A percentile compares a stretch with the other conserved stretches of the same genome.
These are phyloP conservation scores for Tolypocladium endophyticum DNA, from an alignment of 2,329 filamentous ascomycete genomes.

Conservation along the genomic window DNA sequence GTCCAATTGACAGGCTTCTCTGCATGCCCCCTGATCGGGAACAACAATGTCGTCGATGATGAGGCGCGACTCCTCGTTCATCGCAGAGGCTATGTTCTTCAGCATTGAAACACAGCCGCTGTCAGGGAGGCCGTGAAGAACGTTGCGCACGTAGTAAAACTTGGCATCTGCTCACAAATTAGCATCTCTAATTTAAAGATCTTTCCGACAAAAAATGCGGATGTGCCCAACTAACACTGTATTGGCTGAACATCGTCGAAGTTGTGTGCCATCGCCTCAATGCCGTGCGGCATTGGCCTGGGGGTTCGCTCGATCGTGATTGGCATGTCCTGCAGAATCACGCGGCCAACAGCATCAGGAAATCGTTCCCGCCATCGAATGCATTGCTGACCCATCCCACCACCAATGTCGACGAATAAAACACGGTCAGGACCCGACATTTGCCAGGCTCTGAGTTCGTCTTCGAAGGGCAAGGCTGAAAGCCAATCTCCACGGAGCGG, in stretches of 20 bases:
- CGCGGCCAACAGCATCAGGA: neutral
- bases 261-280: neutral
- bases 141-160: neutral
- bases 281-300: neutral
- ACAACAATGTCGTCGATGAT: neutral
- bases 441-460: neutral
- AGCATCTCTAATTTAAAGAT: no score
- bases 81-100: neutral
- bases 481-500: neutral
- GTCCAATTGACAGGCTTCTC: neutral
- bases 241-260: neutral
- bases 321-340: neutral
- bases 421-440: neutral
- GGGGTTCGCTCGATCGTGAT: neutral
- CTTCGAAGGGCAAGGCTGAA: neutral
- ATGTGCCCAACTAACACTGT: neutral
- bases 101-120: neutral
- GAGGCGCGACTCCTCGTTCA: neutral
- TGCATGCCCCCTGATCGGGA: neutral
- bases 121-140: neutral
- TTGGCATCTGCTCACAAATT: neutral
- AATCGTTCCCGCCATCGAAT: neutral
- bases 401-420: neutral
- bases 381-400: neutral
- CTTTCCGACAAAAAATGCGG: rapidly evolving